These are phyloP conservation scores for Pugionium dolabratum DNA, from an alignment of 345 rosid species.

Conservation along the genomic window DNA sequence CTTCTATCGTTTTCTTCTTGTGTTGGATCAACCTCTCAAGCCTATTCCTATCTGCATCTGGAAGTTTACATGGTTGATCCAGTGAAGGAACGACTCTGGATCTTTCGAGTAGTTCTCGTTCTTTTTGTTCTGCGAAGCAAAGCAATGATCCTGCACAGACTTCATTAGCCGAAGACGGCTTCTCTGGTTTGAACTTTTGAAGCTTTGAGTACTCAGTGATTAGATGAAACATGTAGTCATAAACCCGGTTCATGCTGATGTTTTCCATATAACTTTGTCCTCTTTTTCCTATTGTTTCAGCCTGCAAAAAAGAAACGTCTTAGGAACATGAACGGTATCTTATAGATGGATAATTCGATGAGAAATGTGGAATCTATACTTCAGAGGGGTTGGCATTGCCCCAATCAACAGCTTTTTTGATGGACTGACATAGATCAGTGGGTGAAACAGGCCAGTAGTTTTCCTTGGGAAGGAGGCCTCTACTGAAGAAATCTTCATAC, in stretches of 20 bases:
- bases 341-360: background rate
- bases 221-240: conserved; percentile 89
- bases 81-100: conserved; percentile 43
- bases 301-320: conserved; percentile 47
- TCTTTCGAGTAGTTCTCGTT: conserved; percentile 54
- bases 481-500: conserved; percentile 88
- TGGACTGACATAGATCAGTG: conserved; percentile 55
- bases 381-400: conserved; percentile 67
- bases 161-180: conserved; percentile 66
- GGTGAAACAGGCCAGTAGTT: conserved; percentile 88
- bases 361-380: conserved; percentile 44
- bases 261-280: conserved; percentile 79
- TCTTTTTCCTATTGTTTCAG: conserved; percentile 65
- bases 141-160: conserved; percentile 69
- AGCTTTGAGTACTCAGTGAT: conserved; percentile 75
- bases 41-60: conserved; percentile 35
- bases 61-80: conserved; percentile 69
- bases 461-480: conserved; percentile 67
- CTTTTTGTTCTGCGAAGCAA: conserved; percentile 71
- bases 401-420: conserved; percentile 85
- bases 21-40: conserved; percentile 46
- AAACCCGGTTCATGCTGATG: conserved; percentile 64
- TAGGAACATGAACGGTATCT: background rate
- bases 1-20: conserved; percentile 50
- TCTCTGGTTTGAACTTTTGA: conserved; percentile 64